Evolutionary conservation across 1,139 yeast genomes (phyloP).

Genomic region (Barnettozyma hawaiiensis): DNA sequence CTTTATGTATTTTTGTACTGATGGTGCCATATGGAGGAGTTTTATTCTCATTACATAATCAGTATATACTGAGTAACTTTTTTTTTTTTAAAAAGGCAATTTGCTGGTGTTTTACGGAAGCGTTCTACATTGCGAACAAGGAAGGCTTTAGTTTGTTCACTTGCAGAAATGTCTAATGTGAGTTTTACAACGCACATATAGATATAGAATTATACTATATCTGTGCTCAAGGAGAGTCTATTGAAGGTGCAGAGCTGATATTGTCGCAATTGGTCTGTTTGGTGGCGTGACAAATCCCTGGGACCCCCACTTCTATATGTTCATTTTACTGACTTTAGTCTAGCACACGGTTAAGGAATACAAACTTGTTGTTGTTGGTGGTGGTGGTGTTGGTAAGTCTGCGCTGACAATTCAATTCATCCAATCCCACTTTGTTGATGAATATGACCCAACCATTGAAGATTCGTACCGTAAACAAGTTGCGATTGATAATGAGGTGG

Average conservation of each 20-base stretch:
- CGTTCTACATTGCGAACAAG: too few relatives aligned
- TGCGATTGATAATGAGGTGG: conserved; percentile 73
- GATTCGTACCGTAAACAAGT: conserved; percentile 80
- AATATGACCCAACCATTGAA: conserved; percentile 96
- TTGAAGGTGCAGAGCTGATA: not conserved
- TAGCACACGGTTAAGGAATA: conserved; percentile 47
- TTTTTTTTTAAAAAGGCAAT: too few relatives aligned
- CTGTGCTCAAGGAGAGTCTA: too few relatives aligned
- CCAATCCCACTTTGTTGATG: conserved; percentile 90
- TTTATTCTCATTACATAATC: too few relatives aligned
- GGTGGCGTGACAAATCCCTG: too few relatives aligned
- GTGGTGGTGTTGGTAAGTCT: conserved; percentile 98
- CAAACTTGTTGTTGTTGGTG: conserved; percentile 92
- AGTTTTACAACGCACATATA: not conserved
- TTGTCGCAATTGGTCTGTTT: not conserved
- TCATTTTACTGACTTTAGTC: too few relatives aligned
- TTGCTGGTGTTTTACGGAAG: too few relatives aligned
- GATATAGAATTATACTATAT: not conserved
- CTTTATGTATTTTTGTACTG: too few relatives aligned
- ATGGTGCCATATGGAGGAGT: too few relatives aligned
- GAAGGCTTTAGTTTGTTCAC: not conserved
- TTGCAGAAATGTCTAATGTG: not conserved
- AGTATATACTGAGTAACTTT: too few relatives aligned
- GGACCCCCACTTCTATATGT: too few relatives aligned
- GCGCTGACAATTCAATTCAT: conserved; percentile 88